Conservation (phyloP, 1,139 yeast genomes). For the Lodderomyces metapsilosis region DNA sequence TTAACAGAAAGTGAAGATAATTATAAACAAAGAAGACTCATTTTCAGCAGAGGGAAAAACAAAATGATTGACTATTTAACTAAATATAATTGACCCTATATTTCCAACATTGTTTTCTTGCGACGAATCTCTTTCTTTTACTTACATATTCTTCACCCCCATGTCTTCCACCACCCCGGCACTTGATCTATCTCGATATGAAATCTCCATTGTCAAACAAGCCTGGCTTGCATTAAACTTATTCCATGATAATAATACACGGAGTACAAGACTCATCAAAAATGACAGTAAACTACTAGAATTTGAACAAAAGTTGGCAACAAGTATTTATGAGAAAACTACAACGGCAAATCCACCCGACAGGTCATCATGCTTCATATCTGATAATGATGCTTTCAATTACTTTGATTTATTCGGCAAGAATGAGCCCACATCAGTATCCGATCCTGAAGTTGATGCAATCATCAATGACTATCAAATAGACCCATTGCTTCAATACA, state of each 20-base stretch:
- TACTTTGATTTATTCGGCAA: neutral
- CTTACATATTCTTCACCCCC: too few species aligned
- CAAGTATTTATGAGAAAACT: constrained; percentile 1
- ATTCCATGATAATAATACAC: constrained; percentile 2
- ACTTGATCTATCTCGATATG: constrained; percentile 15
- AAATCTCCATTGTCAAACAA: constrained; percentile 15
- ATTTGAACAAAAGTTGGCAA: constrained; percentile 4
- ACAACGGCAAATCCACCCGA: too few species aligned
- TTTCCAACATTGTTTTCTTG: too few species aligned
- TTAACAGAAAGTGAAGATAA: too few species aligned
- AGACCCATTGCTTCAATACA: constrained; percentile 18
- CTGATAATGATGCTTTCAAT: neutral
- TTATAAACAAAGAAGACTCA: too few species aligned
- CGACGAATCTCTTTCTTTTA: too few species aligned
- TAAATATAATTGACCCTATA: too few species aligned
- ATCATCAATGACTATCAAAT: constrained; percentile 20
- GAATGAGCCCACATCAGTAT: neutral
- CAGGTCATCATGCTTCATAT: neutral
- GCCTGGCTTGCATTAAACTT: constrained; percentile 18
- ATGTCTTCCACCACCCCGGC: neutral
- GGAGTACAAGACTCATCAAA: neutral
- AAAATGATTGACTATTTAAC: too few species aligned
- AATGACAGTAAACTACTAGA: neutral
- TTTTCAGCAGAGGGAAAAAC: too few species aligned
- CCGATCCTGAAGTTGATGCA: constrained; percentile 11